phyloP scores from a whole-genome alignment of 768 basidiomycete species.

The Termitomyces sp. region DNA sequence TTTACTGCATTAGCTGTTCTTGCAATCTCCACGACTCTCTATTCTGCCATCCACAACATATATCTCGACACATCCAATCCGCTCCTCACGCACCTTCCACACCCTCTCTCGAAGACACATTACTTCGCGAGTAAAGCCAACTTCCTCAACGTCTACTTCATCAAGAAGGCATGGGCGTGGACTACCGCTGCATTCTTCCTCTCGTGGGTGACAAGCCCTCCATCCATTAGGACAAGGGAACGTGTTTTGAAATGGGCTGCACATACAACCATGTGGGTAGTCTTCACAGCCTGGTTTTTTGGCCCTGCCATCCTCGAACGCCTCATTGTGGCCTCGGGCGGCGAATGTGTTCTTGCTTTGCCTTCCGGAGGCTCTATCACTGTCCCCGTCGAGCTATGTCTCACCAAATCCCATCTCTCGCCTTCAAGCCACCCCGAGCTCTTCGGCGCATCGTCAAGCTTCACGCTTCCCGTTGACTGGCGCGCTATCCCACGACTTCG shows the following conservation, averaged over 20 bases:
- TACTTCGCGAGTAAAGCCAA: conserved; percentile 84
- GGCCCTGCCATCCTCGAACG: conserved; percentile 75
- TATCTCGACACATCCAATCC: conserved; percentile 87
- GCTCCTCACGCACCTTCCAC: conserved; percentile 60
- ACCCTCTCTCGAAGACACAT: conserved; percentile 55
- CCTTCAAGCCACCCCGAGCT: conserved; percentile 58
- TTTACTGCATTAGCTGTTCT: conserved; percentile 40
- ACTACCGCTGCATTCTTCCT: conserved; percentile 64
- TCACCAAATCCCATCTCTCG: conserved; percentile 43
- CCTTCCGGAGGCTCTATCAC: conserved; percentile 49
- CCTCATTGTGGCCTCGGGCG: conserved; percentile 60
- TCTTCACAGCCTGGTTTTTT: conserved; percentile 85
- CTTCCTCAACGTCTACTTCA: conserved; percentile 77
- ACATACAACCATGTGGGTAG: conserved; percentile 64
- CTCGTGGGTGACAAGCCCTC: conserved; percentile 54
- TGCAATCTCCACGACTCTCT: conserved; percentile 56
- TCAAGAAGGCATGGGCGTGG: conserved; percentile 92
- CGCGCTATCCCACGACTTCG: conserved; percentile 54
- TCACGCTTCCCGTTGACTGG: conserved; percentile 39
- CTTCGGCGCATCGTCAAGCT: conserved; percentile 39
- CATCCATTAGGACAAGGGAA: conserved; percentile 29
- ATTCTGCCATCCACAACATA: conserved; percentile 58
- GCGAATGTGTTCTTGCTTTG: conserved; percentile 65
- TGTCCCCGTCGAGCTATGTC: conserved; percentile 58
- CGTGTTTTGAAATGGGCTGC: conserved; percentile 50